Conservation (phyloP, 371 early-diverging fungal species). For the Massospora cicadina region DNA sequence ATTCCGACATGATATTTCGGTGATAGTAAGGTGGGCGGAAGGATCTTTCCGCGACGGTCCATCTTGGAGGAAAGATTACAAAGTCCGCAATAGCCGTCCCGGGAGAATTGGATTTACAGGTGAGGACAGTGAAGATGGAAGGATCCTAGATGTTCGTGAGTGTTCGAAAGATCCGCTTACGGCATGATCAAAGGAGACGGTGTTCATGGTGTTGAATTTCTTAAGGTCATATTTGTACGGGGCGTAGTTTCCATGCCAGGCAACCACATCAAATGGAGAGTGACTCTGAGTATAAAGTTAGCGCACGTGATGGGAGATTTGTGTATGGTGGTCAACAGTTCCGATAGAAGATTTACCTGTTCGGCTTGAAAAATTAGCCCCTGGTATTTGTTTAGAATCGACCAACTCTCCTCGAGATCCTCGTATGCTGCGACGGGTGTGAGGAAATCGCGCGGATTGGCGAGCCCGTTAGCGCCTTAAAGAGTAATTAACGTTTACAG, state of each 20-base stretch:
- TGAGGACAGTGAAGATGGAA: constrained; percentile 88
- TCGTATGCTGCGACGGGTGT: constrained; percentile 70
- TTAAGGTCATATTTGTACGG: constrained; percentile 89
- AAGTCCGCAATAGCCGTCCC: constrained; percentile 89
- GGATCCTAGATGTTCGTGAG: constrained; percentile 41
- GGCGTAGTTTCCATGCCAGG: constrained; percentile 95
- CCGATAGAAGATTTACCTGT: constrained; percentile 19
- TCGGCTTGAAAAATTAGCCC: constrained; percentile 50
- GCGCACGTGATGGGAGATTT: constrained; percentile 6
- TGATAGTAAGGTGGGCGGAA: constrained; percentile 94
- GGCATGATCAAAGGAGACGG: constrained; percentile 80
- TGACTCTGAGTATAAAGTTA: constrained; percentile 26
- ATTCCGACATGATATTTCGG: constrained; percentile 89
- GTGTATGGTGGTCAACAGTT: constrained; percentile 5
- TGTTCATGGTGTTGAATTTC: constrained; percentile 68
- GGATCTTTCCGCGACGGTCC: constrained; percentile 80
- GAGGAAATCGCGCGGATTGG: constrained; percentile 84
- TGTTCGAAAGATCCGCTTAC: constrained; percentile 19
- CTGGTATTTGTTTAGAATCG: constrained; percentile 66
- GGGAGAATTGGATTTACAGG: constrained; percentile 70
- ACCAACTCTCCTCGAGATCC: constrained; percentile 35
- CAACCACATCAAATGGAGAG: constrained; percentile 89
- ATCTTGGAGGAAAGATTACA: constrained; percentile 95
- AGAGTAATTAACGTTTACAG: neutral
- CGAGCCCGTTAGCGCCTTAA: constrained; percentile 76